Percentiles rank a stretch among this genome's conserved stretches.
Evolutionary conservation across 2,329 filamentous ascomycete species (phyloP).

Genomic region (Exophiala sp.): DNA sequence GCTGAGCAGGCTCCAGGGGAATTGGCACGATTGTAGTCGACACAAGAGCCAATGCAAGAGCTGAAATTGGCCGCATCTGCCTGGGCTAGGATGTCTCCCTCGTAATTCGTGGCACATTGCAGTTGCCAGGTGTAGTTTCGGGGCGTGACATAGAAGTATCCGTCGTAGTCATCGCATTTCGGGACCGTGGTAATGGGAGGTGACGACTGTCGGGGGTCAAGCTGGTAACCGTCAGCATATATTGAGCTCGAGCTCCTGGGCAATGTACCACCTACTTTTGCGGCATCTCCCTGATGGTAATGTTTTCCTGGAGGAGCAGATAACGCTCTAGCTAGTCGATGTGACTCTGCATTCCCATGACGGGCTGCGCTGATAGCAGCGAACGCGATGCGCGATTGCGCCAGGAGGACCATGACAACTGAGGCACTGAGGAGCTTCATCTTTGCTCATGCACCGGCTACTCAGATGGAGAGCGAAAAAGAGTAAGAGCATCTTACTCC

Average conservation of each 20-base stretch:
- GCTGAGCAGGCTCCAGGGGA: conserved; percentile 14
- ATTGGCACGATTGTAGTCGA: conserved; percentile 14
- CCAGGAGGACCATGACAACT: conserved; percentile 4
- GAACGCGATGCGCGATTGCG: background rate
- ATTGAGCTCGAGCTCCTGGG: background rate
- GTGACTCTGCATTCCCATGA: background rate
- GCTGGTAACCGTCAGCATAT: conserved; percentile 4
- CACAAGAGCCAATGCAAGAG: conserved; percentile 17
- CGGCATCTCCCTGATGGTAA: background rate
- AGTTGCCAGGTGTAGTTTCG: conserved; percentile 22
- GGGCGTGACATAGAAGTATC: conserved; percentile 20
- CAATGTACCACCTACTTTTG: conserved; percentile 1
- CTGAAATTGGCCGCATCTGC: conserved; percentile 9
- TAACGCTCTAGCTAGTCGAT: conserved; percentile 1
- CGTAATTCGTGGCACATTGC: conserved; percentile 20
- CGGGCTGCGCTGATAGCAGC: background rate
- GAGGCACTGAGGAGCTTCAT: conserved; percentile 4
- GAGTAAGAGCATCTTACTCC: background rate
- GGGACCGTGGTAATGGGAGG: conserved; percentile 14
- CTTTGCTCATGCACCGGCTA: background rate
- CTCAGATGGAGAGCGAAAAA: background rate
- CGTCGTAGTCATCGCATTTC: conserved; percentile 18
- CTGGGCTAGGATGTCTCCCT: conserved; percentile 11
- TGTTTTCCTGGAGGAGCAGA: conserved; percentile 2
- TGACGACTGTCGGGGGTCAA: conserved; percentile 5